Evolutionary conservation across 805 yeast genomes (phyloP), one percentile per base, ranked within the genome.

Genomic region (Groenewaldozyma tartarivorans): DNA sequence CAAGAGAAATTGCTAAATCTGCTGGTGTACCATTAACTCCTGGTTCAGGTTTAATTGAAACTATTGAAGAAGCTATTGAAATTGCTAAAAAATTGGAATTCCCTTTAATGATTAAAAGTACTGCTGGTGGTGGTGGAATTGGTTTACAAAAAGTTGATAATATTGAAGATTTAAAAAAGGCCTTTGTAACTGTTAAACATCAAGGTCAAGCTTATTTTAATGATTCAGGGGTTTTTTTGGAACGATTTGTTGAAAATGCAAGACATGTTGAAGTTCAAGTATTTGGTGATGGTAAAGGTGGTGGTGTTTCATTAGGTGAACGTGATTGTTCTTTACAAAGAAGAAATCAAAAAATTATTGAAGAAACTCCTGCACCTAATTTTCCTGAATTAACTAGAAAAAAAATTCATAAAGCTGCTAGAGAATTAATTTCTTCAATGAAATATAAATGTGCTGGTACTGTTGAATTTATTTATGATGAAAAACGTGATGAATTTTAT

Each of bases 91-190:
- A 73, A 52, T 67, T 90, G 30, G 72, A 69, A 16, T 92, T 85
- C 54, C 97, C 97, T 21, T 76, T 90, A 26, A 90, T 90, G 97
- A 84, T 92, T 38, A 90, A 90, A 63, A 82, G 95, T 20, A 92
- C 98, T 46, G 97, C 97, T 20, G 98, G 98, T 59, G 98, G 98
- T 56, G 98, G 98, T 63, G 98, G 98, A 64, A 90, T 90, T 56
- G 98, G 98, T 49, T 68, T 90, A 52, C 96, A 90, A 62, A 83
- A 87, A 58, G 96, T 88, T 44, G 95, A 88, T 55, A 71, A 77
- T 27, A 83, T 75, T 50, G 77, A 61, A 16, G 96, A 92, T 45
- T 77, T 92, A 48, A 84, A 77, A 63, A 67, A 81, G 47, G 94
- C 88, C 11, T 90, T 86, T 63, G 82, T 76, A 54, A 80, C 95